Percentiles rank a stretch among this genome's conserved stretches.
Evolutionary conservation across 768 basidiomycete genomes (phyloP).

Genomic region (Auricularia sp.): DNA sequence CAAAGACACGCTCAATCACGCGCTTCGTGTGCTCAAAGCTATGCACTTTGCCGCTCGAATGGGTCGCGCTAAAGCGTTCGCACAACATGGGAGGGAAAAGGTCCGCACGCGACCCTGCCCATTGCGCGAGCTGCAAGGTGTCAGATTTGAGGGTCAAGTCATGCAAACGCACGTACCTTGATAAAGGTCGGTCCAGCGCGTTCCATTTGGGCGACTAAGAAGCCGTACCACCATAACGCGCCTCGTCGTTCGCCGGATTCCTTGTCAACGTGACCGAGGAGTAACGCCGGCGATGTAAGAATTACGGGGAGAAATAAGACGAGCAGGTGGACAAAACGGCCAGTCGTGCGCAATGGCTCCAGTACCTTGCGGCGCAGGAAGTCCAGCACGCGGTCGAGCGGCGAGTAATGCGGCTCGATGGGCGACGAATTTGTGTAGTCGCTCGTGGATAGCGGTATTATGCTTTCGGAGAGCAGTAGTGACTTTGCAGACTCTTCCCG

Average conservation of each 20-base stretch:
- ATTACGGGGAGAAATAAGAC: constrained; percentile 83
- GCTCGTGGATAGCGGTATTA: background rate
- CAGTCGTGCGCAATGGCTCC: constrained; percentile 78
- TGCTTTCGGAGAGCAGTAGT: background rate
- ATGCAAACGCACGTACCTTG: constrained; percentile 47
- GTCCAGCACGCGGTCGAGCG: constrained; percentile 33
- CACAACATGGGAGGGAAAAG: constrained; percentile 85
- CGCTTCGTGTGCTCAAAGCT: constrained; percentile 65
- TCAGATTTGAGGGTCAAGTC: background rate
- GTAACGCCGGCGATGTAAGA: constrained; percentile 70
- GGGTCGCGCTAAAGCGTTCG: constrained; percentile 71
- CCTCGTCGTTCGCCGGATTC: constrained; percentile 77
- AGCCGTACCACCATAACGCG: constrained; percentile 95
- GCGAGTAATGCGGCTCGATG: constrained; percentile 45
- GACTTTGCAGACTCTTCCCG: background rate
- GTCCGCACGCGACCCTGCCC: constrained; percentile 94
- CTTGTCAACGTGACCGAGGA: constrained; percentile 49
- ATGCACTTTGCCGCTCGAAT: constrained; percentile 82
- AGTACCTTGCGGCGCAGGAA: constrained; percentile 53
- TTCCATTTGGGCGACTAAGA: constrained; percentile 84
- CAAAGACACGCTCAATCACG: constrained; percentile 78
- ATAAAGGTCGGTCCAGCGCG: constrained; percentile 93
- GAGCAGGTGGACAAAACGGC: constrained; percentile 76
- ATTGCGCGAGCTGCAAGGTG: constrained; percentile 73
- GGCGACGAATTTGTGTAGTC: constrained; percentile 47